Base-by-base conservation (phyloP, 1,139 yeast genomes). In the Kurtzmaniella quercitrusa region DNA sequence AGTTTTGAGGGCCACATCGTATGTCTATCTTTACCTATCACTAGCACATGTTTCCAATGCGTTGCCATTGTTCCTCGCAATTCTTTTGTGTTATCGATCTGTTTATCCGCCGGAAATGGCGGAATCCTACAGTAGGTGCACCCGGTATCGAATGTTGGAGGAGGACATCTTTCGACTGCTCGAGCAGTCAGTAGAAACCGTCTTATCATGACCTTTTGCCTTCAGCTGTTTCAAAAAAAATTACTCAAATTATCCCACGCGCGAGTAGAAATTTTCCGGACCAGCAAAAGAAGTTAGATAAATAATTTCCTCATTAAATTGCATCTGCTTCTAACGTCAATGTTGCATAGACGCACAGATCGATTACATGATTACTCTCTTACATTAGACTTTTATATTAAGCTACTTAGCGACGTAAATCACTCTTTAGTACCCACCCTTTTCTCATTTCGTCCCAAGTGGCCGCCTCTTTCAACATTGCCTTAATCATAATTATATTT, bases 401-500 rank as follows among this genome's bases (percentile, higher is more conserved):
- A 27, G 14, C 31, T 27, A 27, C 14, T 10, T 6, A 10, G 14
- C 16, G 36, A 31, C 36, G 42, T 39, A 73, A 83, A 44, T 82
- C 91, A 1, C 70, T 71, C 50, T 82, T 81, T 37, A 88, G 62
- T 1, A 57, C 57, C 96, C 97, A 90, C 0, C 81, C 82, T 43
- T 77, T 75, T 37, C 60, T 61, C 1, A 48, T 56, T 9, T 67
- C 61, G 49, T 83, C 79, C 93, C 96, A 91, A 0, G 57, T 63
- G 4, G 95, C 88, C 15, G 88, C 77, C 43, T 80, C 77, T 46
- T 79, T 74, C 43, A 91, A 59, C 75, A 90, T 74, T 1, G 87
- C 81, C 41, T 96, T 66, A 17, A 87, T 71, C 46, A 78, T 66
- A 1, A 85, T 70, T 40, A 87, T 77, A 38, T 85, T 86, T 44